phyloP scores from a whole-genome alignment of 2,329 filamentous ascomycete genomes.

The Fusarium marasasianum region DNA sequence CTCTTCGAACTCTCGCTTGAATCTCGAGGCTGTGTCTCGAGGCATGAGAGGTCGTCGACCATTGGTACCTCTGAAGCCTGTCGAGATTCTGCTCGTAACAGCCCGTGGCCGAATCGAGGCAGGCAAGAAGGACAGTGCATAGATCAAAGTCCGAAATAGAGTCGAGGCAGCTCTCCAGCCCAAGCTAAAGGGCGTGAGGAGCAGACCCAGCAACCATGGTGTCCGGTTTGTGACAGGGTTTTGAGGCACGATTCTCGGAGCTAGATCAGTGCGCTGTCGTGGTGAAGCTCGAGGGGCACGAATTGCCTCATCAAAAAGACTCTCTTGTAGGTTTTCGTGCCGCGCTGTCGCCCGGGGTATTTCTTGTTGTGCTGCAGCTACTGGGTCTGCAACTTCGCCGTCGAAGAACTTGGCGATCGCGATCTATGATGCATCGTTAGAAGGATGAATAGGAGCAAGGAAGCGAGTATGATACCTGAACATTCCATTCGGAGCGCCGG shows the following conservation, averaged over 20 bases:
- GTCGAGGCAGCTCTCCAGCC: slow-evolving; percentile 77
- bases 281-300: slow-evolving; percentile 38
- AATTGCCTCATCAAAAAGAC: slow-evolving; percentile 52
- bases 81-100: slow-evolving; percentile 62
- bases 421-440: slow-evolving; percentile 65
- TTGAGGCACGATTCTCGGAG: slow-evolving; percentile 85
- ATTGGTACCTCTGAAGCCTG: slow-evolving; percentile 67
- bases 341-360: slow-evolving; percentile 70
- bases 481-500: slow-evolving; percentile 93
- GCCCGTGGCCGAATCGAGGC: slow-evolving; percentile 66
- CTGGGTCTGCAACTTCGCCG: slow-evolving; percentile 84
- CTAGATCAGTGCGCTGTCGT: slow-evolving; percentile 64
- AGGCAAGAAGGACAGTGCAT: slow-evolving; percentile 83
- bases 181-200: slow-evolving; percentile 84
- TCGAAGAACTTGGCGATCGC: slow-evolving; percentile 98
- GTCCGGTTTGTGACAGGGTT: slow-evolving; percentile 74
- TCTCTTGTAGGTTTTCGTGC: slow-evolving; percentile 78
- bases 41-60: slow-evolving; percentile 82
- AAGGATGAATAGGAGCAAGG: neutral
- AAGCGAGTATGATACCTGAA: slow-evolving; percentile 69
- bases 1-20: slow-evolving; percentile 94
- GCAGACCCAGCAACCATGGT: slow-evolving; percentile 77
- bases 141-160: slow-evolving; percentile 77
- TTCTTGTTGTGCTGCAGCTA: slow-evolving; percentile 77
- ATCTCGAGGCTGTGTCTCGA: slow-evolving; percentile 86